Base-by-base conservation (phyloP, 2,329 filamentous ascomycete genomes). In the Pestalotiopsis sp. region DNA sequence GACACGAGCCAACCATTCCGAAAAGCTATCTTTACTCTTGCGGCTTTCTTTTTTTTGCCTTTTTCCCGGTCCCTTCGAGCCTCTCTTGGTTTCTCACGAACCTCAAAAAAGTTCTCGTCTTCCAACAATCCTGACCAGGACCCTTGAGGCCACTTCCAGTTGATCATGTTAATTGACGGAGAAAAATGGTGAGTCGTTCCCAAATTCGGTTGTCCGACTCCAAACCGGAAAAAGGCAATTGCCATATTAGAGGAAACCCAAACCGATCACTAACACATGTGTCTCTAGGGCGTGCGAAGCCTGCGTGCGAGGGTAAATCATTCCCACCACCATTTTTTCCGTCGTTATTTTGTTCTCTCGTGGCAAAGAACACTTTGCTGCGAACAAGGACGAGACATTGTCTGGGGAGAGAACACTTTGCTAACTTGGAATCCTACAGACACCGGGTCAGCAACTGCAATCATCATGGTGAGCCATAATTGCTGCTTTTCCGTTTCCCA, bases 371-470 rank as follows among this genome's bases (percentile, higher is more conserved):
- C n/a, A 20, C 20, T 64, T 25, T 38, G 20, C 25, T 23, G 27
- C 4, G 23, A 20, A 20, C 38, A 64, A 64, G 20, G 17, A 52
- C 45, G 17, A 52, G 41, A 52, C 45, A 52, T 52, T 9, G 45
- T 20, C 20, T n/a, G 45, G 45, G n/a, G 45, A 52, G 17, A 52
- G 20, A n/a, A 52, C 31, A 36, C 59, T 45, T 31, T 17, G 39
- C 61, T 64, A 52, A 64, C 59, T 36, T 25, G 38, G 11, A 52
- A 23, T 39, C 14, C 31, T 20, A 41, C 31, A 56, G 96, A 79
- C 96, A 99, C 86, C 93, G 96, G 80, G 96, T 99, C 80, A 98
- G 95, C 91, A 97, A 96, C 81, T 99, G 96, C 87, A 94, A 95
- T 82, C 96, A 99, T 83, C 89, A 90, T 81, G 94, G 95, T 97